phyloP scores from a whole-genome alignment of 2,329 filamentous ascomycete species.

The Apiospora pterosperma region DNA sequence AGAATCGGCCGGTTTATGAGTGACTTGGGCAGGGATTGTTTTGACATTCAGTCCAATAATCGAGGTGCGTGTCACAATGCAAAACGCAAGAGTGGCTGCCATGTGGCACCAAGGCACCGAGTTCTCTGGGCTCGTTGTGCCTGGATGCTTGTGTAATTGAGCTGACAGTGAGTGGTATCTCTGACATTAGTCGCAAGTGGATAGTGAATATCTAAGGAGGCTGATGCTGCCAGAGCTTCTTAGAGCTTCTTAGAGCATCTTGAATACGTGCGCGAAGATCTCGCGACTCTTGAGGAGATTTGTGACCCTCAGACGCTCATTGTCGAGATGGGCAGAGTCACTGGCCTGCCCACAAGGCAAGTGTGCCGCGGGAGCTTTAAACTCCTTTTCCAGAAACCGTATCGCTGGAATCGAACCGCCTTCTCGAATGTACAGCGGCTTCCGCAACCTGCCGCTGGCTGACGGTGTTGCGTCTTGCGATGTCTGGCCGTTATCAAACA shows the following conservation, averaged over 20 bases:
- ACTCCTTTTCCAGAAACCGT: constrained; percentile 90
- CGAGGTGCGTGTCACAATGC: no score
- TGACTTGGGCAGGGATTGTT: no score
- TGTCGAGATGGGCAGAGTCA: constrained; percentile 90
- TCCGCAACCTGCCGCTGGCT: constrained; percentile 35
- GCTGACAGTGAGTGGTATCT: background rate
- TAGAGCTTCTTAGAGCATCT: constrained; percentile 47
- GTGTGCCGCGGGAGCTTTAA: constrained; percentile 85
- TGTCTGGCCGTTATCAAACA: constrained; percentile 24
- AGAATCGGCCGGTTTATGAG: no score
- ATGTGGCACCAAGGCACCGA: no score
- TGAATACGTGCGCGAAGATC: constrained; percentile 86
- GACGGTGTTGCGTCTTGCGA: constrained; percentile 5
- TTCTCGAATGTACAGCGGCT: constrained; percentile 90
- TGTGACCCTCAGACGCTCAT: constrained; percentile 82
- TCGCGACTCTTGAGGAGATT: constrained; percentile 90
- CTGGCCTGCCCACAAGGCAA: constrained; percentile 93
- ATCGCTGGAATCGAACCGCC: constrained; percentile 95
- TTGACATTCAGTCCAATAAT: no score
- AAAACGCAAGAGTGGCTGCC: no score
- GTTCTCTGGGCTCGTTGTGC: background rate
- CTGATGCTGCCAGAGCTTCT: no score
- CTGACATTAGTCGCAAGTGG: background rate
- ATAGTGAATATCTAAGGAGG: background rate
- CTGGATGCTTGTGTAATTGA: background rate